Evolutionary conservation across 495 filamentous ascomycete genomes (phyloP).

Genomic region (Platismatia glauca): DNA sequence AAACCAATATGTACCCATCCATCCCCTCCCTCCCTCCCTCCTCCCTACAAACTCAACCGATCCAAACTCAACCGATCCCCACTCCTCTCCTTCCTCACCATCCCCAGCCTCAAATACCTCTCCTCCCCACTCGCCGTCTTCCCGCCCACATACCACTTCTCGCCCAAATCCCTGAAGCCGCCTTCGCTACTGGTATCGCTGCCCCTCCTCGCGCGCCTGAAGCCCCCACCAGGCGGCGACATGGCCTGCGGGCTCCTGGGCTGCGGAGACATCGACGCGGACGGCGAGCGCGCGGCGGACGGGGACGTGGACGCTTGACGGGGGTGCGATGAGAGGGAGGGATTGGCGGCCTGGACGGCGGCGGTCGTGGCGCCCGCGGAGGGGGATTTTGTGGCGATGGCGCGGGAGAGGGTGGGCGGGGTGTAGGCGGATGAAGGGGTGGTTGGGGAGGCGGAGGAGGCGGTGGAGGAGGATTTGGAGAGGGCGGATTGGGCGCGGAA

Average conservation of each 20-base stretch:
- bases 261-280: conserved; percentile 30
- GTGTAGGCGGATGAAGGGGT: conserved; percentile 15
- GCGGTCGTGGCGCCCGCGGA: conserved; percentile 30
- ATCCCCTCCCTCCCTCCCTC: neutral
- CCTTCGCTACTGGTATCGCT: conserved; percentile 67
- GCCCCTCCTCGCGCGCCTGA: conserved; percentile 52
- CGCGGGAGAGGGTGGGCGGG: conserved; percentile 19
- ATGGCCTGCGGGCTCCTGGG: neutral
- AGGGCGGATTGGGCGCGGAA: conserved; percentile 54
- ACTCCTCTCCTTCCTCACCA: conserved; percentile 52
- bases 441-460: conserved; percentile 25
- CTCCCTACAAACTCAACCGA: conserved; percentile 51
- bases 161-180: conserved; percentile 65
- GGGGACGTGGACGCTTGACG: conserved; percentile 22
- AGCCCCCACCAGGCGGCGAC: neutral
- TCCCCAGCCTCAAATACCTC: conserved; percentile 66
- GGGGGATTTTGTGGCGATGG: conserved; percentile 28
- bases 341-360: conserved; percentile 34
- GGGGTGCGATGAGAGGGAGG: conserved; percentile 27
- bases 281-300: conserved; percentile 24
- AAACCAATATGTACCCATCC: neutral
- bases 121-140: conserved; percentile 79
- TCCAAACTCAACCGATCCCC: conserved; percentile 53
- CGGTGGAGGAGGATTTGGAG: conserved; percentile 20
- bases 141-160: conserved; percentile 87